phyloP scores from a whole-genome alignment of 2,329 filamentous ascomycete genomes.

The Colletotrichum musicola region DNA sequence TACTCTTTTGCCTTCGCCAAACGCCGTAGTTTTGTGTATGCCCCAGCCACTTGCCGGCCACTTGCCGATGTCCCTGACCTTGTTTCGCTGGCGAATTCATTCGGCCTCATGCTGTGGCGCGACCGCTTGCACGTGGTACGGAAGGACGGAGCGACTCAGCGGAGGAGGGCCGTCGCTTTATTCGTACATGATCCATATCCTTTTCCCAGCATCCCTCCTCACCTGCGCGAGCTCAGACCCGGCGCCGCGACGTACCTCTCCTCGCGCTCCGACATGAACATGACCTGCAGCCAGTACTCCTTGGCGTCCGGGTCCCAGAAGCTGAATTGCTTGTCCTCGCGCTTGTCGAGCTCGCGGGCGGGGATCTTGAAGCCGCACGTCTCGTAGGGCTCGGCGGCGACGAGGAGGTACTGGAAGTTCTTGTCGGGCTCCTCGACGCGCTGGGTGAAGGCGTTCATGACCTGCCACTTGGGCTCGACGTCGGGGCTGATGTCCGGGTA shows the following conservation, averaged over 20 bases:
- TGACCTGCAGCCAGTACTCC: conserved; percentile 97
- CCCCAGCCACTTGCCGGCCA: no score
- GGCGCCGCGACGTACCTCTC: conserved; percentile 82
- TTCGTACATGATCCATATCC: not conserved
- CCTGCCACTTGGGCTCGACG: conserved; percentile 85
- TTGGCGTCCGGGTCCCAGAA: conserved; percentile 97
- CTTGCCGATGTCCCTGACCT: not conserved
- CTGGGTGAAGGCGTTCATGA: conserved; percentile 98
- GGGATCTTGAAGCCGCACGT: conserved; percentile 97
- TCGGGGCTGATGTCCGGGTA: conserved; percentile 89
- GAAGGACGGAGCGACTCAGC: no score
- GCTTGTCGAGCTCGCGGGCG: conserved; percentile 89
- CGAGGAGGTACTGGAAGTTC: conserved; percentile 92
- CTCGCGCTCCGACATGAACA: conserved; percentile 98
- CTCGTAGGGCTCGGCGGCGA: conserved; percentile 98
- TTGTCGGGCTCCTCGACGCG: conserved; percentile 95
- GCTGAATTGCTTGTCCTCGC: conserved; percentile 88
- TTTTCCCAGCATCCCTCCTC: conserved; percentile 32
- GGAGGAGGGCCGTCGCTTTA: not conserved
- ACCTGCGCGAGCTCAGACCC: conserved; percentile 66
- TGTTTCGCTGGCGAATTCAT: no score
- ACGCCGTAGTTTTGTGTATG: conserved; percentile 16
- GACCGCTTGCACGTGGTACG: no score
- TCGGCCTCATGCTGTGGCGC: no score
- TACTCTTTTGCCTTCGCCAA: conserved; percentile 25